Conservation (phyloP, 768 basidiomycete genomes). For the Lentinula sp. region DNA sequence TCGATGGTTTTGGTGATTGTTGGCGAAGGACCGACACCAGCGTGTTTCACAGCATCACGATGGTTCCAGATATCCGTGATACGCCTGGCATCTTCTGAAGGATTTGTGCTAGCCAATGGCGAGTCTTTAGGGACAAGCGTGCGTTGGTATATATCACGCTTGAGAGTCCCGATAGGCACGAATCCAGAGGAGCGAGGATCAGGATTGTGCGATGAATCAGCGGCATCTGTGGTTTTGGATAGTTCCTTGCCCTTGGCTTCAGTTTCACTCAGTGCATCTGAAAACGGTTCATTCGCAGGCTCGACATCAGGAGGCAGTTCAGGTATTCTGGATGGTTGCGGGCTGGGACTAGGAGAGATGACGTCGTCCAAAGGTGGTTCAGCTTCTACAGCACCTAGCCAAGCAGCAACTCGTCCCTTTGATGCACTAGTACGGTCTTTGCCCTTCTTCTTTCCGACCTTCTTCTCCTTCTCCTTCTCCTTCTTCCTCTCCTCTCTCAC, state of each 20-base stretch:
- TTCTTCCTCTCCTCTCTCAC: slow-evolving; percentile 11
- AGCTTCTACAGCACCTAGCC: slow-evolving; percentile 64
- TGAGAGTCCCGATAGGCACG: slow-evolving; percentile 54
- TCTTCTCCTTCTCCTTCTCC: slow-evolving; percentile 20
- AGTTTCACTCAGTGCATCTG: neutral
- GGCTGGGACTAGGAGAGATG: slow-evolving; percentile 24
- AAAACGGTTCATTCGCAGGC: neutral
- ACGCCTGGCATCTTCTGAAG: slow-evolving; percentile 28
- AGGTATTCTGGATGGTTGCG: neutral
- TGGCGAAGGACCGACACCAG: neutral
- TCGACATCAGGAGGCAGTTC: slow-evolving; percentile 2
- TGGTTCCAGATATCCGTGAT: slow-evolving; percentile 36
- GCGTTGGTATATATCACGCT: slow-evolving; percentile 29
- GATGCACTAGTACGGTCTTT: slow-evolving; percentile 28
- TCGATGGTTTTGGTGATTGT: neutral
- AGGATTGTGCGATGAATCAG: slow-evolving; percentile 33
- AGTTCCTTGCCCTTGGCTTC: slow-evolving; percentile 11
- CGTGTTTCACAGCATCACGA: slow-evolving; percentile 11
- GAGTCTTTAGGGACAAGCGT: slow-evolving; percentile 18
- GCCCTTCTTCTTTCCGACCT: slow-evolving; percentile 18
- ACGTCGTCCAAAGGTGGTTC: slow-evolving; percentile 47
- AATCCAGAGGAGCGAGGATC: slow-evolving; percentile 78
- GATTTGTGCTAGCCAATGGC: slow-evolving; percentile 15
- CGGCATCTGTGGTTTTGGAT: slow-evolving; percentile 7
- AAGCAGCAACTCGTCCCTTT: slow-evolving; percentile 72